Percentiles rank a stretch among this genome's conserved stretches.
Conservation (phyloP, 345 rosid genomes). For the Cardiospermum halicacabum region DNA sequence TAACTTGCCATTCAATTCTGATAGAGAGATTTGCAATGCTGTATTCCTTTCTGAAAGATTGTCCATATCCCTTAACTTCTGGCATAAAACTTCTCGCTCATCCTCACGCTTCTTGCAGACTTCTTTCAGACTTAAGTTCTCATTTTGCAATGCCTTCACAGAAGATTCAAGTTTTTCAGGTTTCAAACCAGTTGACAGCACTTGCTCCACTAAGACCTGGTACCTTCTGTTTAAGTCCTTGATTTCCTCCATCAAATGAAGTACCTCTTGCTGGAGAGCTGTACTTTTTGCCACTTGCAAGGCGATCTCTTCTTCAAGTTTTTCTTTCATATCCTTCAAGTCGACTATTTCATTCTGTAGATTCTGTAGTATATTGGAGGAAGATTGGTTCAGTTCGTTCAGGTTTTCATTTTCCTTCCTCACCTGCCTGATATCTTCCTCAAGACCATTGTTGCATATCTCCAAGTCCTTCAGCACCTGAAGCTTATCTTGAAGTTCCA, state of each 20-base stretch:
- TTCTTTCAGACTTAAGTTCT: constrained; percentile 62
- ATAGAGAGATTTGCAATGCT: constrained; percentile 55
- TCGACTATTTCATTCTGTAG: constrained; percentile 46
- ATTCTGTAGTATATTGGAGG: constrained; percentile 34
- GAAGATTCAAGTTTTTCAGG: constrained; percentile 45
- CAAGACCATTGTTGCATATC: constrained; percentile 42
- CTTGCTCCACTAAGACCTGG: constrained; percentile 52
- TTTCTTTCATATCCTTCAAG: constrained; percentile 60
- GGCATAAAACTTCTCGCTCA: constrained; percentile 42
- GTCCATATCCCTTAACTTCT: constrained; percentile 57
- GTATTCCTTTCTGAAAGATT: constrained; percentile 49
- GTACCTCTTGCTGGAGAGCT: constrained; percentile 69
- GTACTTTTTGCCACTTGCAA: constrained; percentile 47
- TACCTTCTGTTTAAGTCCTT: constrained; percentile 49
- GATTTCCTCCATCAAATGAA: constrained; percentile 65
- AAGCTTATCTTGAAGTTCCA: constrained; percentile 56
- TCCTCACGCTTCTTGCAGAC: constrained; percentile 34
- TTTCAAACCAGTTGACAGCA: constrained; percentile 55
- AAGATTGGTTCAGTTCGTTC: constrained; percentile 44
- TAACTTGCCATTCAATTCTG: constrained; percentile 69
- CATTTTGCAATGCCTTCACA: constrained; percentile 61
- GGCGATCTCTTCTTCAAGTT: constrained; percentile 65
- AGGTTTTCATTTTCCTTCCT: constrained; percentile 49
- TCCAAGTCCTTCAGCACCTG: constrained; percentile 53
- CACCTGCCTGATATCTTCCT: constrained; percentile 46